Evolutionary conservation across 179 eudicot species (phyloP).

Genomic region (Beta macrorhiza): DNA sequence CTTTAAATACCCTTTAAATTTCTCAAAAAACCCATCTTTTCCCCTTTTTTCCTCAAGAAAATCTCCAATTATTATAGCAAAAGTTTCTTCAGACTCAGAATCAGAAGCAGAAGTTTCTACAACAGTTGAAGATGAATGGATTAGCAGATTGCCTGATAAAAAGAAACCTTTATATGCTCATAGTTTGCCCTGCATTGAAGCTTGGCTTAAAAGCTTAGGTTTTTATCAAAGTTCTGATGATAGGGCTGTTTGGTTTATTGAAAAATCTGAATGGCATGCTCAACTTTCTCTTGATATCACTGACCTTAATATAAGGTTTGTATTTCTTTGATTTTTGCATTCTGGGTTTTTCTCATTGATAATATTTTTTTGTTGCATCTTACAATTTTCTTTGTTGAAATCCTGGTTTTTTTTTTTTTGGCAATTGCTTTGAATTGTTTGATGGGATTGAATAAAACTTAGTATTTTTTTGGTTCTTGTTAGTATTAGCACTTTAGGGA

Average conservation of each 20-base stretch:
- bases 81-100: slow-evolving; percentile 36
- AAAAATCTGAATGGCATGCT: slow-evolving; percentile 83
- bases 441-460: not conserved
- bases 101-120: slow-evolving; percentile 33
- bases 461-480: not conserved
- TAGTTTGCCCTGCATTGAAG: slow-evolving; percentile 85
- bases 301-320: slow-evolving; percentile 75
- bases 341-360: not conserved
- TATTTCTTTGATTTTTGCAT: not conserved
- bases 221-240: slow-evolving; percentile 76
- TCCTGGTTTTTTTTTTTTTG: not conserved
- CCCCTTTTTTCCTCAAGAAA: slow-evolving; percentile 17
- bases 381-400: not conserved
- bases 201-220: slow-evolving; percentile 75
- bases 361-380: not conserved
- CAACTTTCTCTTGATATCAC: slow-evolving; percentile 82
- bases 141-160: slow-evolving; percentile 76
- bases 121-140: slow-evolving; percentile 60
- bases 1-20: slow-evolving; percentile 22
- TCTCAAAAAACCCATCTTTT: slow-evolving; percentile 28
- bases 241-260: slow-evolving; percentile 77
- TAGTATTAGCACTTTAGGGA: not conserved
- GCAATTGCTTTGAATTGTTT: not conserved
- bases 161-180: slow-evolving; percentile 86
- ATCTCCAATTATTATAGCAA: slow-evolving; percentile 23